Evolutionary conservation across 2,329 filamentous ascomycete species (phyloP).

Genomic region (Colletotrichum sublineola): DNA sequence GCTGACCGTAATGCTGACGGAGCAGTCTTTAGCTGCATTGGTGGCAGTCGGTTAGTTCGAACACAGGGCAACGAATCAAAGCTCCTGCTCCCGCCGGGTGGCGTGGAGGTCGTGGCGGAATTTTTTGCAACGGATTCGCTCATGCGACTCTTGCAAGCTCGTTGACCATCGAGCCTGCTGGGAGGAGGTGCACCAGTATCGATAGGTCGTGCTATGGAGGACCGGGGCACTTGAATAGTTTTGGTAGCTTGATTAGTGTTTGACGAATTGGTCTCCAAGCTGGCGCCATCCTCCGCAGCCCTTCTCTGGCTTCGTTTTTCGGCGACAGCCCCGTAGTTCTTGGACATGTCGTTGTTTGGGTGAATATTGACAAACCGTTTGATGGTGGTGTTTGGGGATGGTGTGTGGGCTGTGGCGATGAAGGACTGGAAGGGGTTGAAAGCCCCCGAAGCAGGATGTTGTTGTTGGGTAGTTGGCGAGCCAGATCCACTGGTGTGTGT

Average conservation of each 20-base stretch:
- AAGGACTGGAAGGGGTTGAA: slow-evolving; percentile 9
- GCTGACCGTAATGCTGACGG: slow-evolving; percentile 17
- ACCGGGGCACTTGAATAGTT: neutral
- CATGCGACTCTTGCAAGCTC: neutral
- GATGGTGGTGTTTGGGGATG: neutral
- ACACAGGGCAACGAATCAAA: slow-evolving; percentile 16
- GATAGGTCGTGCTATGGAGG: neutral
- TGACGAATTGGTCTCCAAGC: neutral
- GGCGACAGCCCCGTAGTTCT: neutral
- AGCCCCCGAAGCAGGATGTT: neutral
- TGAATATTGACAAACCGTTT: neutral
- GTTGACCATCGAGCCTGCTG: neutral
- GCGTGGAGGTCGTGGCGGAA: neutral
- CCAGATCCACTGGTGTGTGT: neutral
- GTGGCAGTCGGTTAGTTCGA: slow-evolving; percentile 9
- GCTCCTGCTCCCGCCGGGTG: neutral
- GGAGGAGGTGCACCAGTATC: neutral
- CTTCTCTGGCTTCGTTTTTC: neutral
- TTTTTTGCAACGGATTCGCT: neutral
- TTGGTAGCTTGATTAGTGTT: neutral
- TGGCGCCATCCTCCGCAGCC: neutral
- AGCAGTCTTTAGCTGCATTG: slow-evolving; percentile 16
- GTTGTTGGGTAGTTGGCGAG: neutral
- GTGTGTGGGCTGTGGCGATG: neutral
- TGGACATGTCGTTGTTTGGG: neutral